Evolutionary conservation across 2,329 filamentous ascomycete genomes (phyloP), one percentile per base, ranked within the genome.

Genomic region (Thielaviopsis musarum): DNA sequence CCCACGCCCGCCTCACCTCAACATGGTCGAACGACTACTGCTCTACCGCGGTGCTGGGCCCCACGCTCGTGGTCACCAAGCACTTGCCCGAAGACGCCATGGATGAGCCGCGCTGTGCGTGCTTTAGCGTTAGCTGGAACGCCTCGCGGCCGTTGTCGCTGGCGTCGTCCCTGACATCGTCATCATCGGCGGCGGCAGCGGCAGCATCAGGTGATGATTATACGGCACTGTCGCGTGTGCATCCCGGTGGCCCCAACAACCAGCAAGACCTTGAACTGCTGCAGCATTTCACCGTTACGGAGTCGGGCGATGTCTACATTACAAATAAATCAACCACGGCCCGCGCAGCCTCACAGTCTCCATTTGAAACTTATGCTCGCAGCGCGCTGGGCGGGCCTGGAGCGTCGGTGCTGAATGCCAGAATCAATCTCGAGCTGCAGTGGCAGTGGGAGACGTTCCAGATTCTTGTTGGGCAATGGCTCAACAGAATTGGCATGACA

Each of bases 361-460:
- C 59, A 5, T 12, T 22, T 3, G 52, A 58, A 58, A 22, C n/a
- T 38, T 22, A 17, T 54, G n/a, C 21, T 10, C 28, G 26, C 22
- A 10, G 21, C 38, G 24, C 30, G 19, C 13, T n/a, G 3, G 22
- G 48, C 34, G 34, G 19, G 17, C 15, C 21, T 5, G 57, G 57
- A 22, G 49, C 51, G 34, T 28, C 57, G 34, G 51, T 59, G 24
- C 55, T 61, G 10, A 54, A 54, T 22, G 22, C 48, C n/a, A 58
- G 28, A n/a, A 48, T 61, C 21, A 54, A 52, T 24, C n/a, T 52
- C 26, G 56, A 61, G 52, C 38, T 61, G 9, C 59, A 55, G 51
- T 60, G 59, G 59, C 55, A 53, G 28, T 61, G 59, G 55, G 49
- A 61, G 38, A 58, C 54, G 30, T 57, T 61, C 22, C 59, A 58